These are phyloP conservation scores for Arthrobotrys conoides DNA, from an alignment of 2,329 filamentous ascomycete genomes.

Conservation along the genomic window DNA sequence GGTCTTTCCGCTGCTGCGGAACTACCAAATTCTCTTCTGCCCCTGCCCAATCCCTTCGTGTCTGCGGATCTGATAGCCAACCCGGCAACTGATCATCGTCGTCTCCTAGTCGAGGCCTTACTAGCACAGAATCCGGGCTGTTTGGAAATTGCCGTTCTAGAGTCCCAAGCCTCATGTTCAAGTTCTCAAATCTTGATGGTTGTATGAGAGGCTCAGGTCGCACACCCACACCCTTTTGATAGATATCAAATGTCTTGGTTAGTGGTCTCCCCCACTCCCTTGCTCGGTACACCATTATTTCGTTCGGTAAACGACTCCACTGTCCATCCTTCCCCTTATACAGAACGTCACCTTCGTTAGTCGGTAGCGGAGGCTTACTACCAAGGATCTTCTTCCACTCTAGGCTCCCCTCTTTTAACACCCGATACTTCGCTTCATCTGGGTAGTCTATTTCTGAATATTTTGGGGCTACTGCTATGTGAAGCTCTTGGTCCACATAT, in stretches of 20 bases:
- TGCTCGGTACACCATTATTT: background rate
- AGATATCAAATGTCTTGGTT: background rate
- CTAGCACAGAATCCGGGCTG: conserved; percentile 8
- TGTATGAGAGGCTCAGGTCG: background rate
- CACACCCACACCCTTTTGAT: background rate
- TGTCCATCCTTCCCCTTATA: background rate
- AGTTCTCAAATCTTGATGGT: background rate
- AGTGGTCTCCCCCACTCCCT: background rate
- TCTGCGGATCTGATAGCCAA: background rate
- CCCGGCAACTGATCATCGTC: background rate
- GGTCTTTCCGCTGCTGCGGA: background rate
- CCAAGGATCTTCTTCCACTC: conserved; percentile 19
- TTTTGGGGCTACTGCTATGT: background rate
- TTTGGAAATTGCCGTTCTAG: conserved; percentile 7
- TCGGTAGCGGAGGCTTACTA: background rate
- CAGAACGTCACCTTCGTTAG: conserved; percentile 25
- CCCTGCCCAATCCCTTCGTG: background rate
- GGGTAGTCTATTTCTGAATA: conserved; percentile 3
- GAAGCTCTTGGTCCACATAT: conserved; percentile 9
- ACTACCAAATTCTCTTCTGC: background rate
- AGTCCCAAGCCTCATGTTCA: conserved; percentile 2
- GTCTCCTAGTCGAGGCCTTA: background rate
- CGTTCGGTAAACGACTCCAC: conserved; percentile 20
- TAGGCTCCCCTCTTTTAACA: conserved; percentile 9
- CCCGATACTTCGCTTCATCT: conserved; percentile 14